Percentiles rank a stretch among this genome's conserved stretches.
These are phyloP conservation scores for Clarireedia monteithiana DNA, from an alignment of 2,329 filamentous ascomycete genomes.

Conservation along the genomic window DNA sequence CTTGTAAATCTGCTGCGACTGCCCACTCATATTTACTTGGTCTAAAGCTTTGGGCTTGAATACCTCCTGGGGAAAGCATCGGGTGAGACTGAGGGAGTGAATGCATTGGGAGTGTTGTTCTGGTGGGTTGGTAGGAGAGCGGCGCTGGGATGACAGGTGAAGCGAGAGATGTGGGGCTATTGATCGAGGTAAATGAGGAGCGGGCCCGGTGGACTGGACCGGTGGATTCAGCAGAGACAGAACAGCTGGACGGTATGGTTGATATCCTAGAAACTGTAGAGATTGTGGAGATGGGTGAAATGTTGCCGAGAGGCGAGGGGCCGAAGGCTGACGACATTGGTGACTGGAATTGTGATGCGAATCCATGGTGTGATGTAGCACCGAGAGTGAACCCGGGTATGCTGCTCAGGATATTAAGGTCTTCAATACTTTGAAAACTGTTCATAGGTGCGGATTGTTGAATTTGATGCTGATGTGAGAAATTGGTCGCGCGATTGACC, in stretches of 20 bases:
- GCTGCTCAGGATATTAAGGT: conserved; percentile 19
- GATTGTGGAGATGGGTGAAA: conserved; percentile 12
- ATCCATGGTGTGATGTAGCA: conserved; percentile 17
- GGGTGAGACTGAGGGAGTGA: conserved; percentile 16
- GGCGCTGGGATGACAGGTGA: neutral
- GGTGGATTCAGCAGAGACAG: neutral
- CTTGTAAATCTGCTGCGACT: conserved; percentile 25
- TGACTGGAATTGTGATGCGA: conserved; percentile 18
- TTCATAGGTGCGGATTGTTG: conserved; percentile 26
- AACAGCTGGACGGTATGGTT: conserved; percentile 11
- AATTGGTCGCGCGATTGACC: conserved; percentile 42
- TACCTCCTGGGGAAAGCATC: conserved; percentile 12
- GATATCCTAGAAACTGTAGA: conserved; percentile 1
- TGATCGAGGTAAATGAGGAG: conserved; percentile 13
- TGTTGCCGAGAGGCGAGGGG: conserved; percentile 20
- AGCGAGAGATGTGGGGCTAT: conserved; percentile 10
- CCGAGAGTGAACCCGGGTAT: conserved; percentile 26
- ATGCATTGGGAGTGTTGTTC: conserved; percentile 3
- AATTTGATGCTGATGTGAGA: conserved; percentile 40
- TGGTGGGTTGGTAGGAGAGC: too few species aligned
- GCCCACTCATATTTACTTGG: conserved; percentile 30
- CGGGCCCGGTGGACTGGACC: conserved; percentile 6
- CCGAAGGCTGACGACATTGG: conserved; percentile 22
- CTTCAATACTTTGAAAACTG: conserved; percentile 31
- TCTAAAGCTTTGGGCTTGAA: conserved; percentile 19